phyloP scores from a whole-genome alignment of 257 asterid genomes.

The Osmanthus fragrans region DNA sequence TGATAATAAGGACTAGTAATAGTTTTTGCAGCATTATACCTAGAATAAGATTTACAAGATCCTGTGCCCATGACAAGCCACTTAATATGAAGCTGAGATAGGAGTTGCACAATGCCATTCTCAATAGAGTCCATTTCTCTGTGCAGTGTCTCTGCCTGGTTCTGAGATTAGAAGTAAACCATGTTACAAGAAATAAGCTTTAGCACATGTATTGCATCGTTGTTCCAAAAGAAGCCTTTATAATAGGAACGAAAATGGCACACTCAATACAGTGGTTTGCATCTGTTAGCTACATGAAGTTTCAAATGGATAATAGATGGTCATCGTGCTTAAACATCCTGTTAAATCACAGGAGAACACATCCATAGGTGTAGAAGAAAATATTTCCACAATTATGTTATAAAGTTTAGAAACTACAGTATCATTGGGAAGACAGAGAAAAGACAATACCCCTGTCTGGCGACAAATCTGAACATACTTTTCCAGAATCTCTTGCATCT shows the following conservation, averaged over 20 bases:
- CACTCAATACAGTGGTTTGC: not conserved
- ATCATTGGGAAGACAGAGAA: slow-evolving; percentile 9
- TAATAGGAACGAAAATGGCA: not conserved
- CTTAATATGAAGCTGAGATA: slow-evolving; percentile 54
- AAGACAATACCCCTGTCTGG: slow-evolving; percentile 60
- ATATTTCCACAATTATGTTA: not conserved
- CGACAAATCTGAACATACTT: slow-evolving; percentile 60
- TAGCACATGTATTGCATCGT: slow-evolving; percentile 15
- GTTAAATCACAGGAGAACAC: not conserved
- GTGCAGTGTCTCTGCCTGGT: slow-evolving; percentile 54
- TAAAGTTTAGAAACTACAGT: not conserved
- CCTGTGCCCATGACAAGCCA: slow-evolving; percentile 90
- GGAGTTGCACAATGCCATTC: slow-evolving; percentile 78
- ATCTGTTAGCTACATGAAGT: not conserved
- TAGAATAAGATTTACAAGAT: slow-evolving; percentile 59
- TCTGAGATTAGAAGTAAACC: slow-evolving; percentile 38
- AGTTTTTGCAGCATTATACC: slow-evolving; percentile 37
- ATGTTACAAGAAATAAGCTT: slow-evolving; percentile 18
- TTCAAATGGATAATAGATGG: not conserved
- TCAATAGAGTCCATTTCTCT: slow-evolving; percentile 62
- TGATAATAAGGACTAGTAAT: not conserved
- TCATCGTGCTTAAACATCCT: not conserved
- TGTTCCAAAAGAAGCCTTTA: slow-evolving; percentile 14
- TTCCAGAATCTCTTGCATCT: slow-evolving; percentile 55
- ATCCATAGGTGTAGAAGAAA: not conserved